phyloP scores from a whole-genome alignment of 345 rosid species.

The Euphorbia pulcherrima region DNA sequence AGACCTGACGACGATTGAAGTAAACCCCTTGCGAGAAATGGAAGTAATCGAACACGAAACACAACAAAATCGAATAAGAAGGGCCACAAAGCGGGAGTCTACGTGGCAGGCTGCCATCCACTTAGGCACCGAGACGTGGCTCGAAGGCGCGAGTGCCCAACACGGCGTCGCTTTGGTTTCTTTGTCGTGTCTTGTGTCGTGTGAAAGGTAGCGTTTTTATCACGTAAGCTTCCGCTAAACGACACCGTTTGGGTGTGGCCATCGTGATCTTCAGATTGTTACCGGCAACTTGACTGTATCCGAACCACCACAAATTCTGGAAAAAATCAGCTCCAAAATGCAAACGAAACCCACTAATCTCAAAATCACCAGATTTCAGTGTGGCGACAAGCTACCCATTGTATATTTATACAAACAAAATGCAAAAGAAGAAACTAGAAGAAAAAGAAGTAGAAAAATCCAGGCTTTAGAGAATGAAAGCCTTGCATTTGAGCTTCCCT shows the following conservation, averaged over 20 bases:
- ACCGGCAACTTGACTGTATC: background rate
- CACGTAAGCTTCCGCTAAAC: background rate
- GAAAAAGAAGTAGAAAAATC: too few relatives aligned
- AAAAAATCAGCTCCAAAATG: background rate
- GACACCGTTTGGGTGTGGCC: background rate
- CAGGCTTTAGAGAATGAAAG: background rate
- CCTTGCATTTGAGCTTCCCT: constrained; percentile 5
- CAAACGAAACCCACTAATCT: background rate
- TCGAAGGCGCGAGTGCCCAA: background rate
- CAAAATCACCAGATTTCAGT: too few relatives aligned
- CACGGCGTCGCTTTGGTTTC: background rate
- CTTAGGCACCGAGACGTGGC: background rate
- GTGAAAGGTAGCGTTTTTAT: too few relatives aligned
- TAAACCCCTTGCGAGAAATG: background rate
- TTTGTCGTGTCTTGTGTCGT: background rate
- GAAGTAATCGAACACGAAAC: background rate
- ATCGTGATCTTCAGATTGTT: background rate
- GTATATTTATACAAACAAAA: background rate
- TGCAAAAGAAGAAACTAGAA: background rate
- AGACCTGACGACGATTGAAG: background rate
- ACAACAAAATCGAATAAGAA: background rate
- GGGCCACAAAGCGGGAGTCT: constrained; percentile 24
- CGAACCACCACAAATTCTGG: background rate
- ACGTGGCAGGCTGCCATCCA: constrained; percentile 36
- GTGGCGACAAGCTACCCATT: background rate